Conservation (phyloP, 2,329 filamentous ascomycete genomes). For the Aspergillus alliaceus region DNA sequence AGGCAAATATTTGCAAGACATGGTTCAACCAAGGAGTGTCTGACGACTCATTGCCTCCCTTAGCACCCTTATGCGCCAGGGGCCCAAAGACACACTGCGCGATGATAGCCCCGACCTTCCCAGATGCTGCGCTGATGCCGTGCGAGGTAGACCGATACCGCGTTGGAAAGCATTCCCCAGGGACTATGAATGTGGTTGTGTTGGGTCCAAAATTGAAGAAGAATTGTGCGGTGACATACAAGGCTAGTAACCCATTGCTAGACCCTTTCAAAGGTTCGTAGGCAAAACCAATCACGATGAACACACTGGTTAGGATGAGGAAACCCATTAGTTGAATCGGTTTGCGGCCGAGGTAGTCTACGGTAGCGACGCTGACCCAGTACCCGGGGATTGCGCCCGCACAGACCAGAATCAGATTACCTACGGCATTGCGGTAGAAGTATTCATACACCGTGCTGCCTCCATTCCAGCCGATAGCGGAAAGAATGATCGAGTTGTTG, state of each 20-base stretch:
- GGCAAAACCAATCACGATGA: slow-evolving; percentile 63
- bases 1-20: slow-evolving; percentile 73
- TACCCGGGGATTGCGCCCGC: slow-evolving; percentile 80
- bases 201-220: slow-evolving; percentile 57
- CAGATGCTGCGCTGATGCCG: slow-evolving; percentile 65
- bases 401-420: slow-evolving; percentile 75
- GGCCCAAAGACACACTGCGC: slow-evolving; percentile 67
- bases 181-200: slow-evolving; percentile 63
- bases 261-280: slow-evolving; percentile 39
- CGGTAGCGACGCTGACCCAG: slow-evolving; percentile 74
- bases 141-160: slow-evolving; percentile 65
- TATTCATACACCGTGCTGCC: slow-evolving; percentile 66
- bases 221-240: slow-evolving; percentile 66
- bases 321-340: slow-evolving; percentile 70
- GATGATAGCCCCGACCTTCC: slow-evolving; percentile 68
- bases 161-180: slow-evolving; percentile 65
- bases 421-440: slow-evolving; percentile 72
- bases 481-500: slow-evolving; percentile 73
- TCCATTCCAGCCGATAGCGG: slow-evolving; percentile 68
- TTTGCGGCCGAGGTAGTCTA: slow-evolving; percentile 75
- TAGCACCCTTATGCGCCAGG: slow-evolving; percentile 58
- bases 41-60: slow-evolving; percentile 42
- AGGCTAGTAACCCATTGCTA: slow-evolving; percentile 54
- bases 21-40: slow-evolving; percentile 68
- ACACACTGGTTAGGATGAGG: slow-evolving; percentile 60